A percentile compares a stretch with the other conserved stretches of the same genome.
Conservation (phyloP, 2,329 filamentous ascomycete species). For the Phialophora macrospora region DNA sequence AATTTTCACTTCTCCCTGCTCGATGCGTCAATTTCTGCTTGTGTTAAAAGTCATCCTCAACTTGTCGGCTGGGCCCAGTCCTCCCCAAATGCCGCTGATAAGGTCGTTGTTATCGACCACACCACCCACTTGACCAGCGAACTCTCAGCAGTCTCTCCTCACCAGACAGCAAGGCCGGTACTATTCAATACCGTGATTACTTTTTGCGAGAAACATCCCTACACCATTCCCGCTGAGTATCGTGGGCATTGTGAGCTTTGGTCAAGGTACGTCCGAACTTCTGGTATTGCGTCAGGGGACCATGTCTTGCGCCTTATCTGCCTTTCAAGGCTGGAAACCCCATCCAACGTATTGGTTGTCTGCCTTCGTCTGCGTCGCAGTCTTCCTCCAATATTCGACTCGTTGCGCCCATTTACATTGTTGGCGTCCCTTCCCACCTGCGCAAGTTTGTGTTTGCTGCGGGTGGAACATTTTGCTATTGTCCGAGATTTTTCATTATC, state of each 20-base stretch:
- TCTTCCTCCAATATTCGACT: background rate
- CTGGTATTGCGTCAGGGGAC: background rate
- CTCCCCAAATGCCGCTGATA: conserved; percentile 17
- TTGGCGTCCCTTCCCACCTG: background rate
- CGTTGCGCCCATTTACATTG: background rate
- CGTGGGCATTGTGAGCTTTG: background rate
- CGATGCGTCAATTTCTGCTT: conserved; percentile 15
- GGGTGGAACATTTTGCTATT: background rate
- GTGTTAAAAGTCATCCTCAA: conserved; percentile 8
- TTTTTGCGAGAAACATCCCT: background rate
- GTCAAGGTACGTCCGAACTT: background rate
- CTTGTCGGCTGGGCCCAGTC: conserved; percentile 7
- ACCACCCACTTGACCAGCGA: conserved; percentile 3
- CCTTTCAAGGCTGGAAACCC: conserved; percentile 12
- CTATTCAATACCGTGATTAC: background rate
- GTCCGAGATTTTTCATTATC: background rate
- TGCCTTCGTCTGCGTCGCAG: conserved; percentile 1
- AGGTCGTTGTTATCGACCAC: conserved; percentile 15
- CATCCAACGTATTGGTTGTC: background rate
- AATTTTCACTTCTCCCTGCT: background rate
- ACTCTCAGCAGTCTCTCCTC: background rate
- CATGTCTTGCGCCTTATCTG: conserved; percentile 7
- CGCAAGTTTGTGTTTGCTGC: background rate
- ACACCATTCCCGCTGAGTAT: background rate
- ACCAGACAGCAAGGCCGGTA: background rate